Base-by-base conservation (phyloP, 2,329 filamentous ascomycete species). In the Westerdykella aurantiaca region DNA sequence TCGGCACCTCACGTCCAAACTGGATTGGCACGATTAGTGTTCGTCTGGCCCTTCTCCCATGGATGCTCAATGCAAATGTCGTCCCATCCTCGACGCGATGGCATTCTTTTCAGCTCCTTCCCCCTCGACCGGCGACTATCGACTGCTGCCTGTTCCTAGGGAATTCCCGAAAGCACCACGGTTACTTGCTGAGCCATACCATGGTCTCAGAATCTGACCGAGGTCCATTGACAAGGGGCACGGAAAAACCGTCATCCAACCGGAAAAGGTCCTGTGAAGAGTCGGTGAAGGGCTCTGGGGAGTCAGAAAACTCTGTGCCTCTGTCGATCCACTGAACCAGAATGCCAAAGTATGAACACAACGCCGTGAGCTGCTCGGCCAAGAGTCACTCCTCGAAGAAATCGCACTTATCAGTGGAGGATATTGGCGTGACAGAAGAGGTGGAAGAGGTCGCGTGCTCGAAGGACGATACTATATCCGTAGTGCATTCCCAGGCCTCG, bases 401-500 rank as follows among this genome's bases (percentile, higher is more conserved):
- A 14, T 33, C 45, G 31, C 39, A 44, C 38, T 37, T 35, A 45
- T 49, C 49, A 44, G 49, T 31, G 9, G 37, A 37, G 21, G 37
- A 33, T 5, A 18, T 35, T 35, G 17, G 33, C 9, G 40, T 23
- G 33, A 34, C 40, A 37, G 25, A 33, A 43, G 25, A 56, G 46
- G 48, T 51, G 14, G 39, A 39, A 31, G 49, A 49, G 17, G 37
- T 48, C 7, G 42, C 31, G 42, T 44, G 39, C 12, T 33, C 37
- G 4, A 44, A 47, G 6, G 56, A 56, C 12, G 53, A 58, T 34
- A 41, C 38, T 4, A 53, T 57, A 29, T 57, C 53, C 31, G 52
- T 55, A 44, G 51, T 51, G 16, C 50, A 52, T 5, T 64, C 57
- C 7, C 52, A 50, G 21, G 46, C 55, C 17, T 56, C 58, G 12